Percentiles rank a stretch among this genome's conserved stretches.
phyloP scores from a whole-genome alignment of 176 grass and related monocot genomes.

The Cocos nucifera region DNA sequence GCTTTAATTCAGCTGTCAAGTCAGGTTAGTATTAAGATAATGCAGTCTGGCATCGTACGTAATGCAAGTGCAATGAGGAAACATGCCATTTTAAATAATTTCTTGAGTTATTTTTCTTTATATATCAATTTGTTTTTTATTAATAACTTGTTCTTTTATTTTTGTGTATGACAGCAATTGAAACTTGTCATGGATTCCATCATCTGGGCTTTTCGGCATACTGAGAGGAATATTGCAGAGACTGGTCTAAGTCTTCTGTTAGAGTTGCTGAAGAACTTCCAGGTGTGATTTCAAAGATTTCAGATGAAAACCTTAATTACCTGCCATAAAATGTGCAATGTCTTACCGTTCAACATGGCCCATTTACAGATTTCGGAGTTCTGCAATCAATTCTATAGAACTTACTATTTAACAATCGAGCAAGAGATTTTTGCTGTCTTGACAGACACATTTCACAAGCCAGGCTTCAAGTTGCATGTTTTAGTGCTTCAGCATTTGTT shows the following conservation, averaged over 20 bases:
- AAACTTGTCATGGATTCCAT: conserved; percentile 98
- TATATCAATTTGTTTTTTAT: conserved; percentile 19
- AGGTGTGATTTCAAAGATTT: conserved; percentile 37
- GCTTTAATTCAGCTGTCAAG: conserved; percentile 93
- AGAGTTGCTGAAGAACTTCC: conserved; percentile 91
- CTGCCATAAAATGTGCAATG: background rate
- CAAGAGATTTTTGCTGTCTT: conserved; percentile 99
- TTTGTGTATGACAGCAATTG: conserved; percentile 56
- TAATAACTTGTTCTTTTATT: too few relatives aligned
- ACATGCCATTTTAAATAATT: background rate
- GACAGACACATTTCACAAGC: conserved; percentile 98
- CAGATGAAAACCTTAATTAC: background rate
- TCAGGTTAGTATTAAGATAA: conserved; percentile 43
- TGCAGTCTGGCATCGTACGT: too few relatives aligned
- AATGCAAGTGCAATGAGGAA: too few relatives aligned
- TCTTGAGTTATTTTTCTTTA: conserved; percentile 1
- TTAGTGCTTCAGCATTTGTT: conserved; percentile 95
- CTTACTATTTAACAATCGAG: conserved; percentile 86
- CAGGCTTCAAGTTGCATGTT: conserved; percentile 98
- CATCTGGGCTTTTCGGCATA: conserved; percentile 98
- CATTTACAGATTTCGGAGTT: conserved; percentile 72
- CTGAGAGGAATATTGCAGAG: conserved; percentile 98
- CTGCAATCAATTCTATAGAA: conserved; percentile 97
- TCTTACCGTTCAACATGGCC: conserved; percentile 16
- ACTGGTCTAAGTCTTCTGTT: conserved; percentile 88